These are phyloP conservation scores for Mucor piriformis DNA, from an alignment of 371 early-diverging fungal species.

Conservation along the genomic window DNA sequence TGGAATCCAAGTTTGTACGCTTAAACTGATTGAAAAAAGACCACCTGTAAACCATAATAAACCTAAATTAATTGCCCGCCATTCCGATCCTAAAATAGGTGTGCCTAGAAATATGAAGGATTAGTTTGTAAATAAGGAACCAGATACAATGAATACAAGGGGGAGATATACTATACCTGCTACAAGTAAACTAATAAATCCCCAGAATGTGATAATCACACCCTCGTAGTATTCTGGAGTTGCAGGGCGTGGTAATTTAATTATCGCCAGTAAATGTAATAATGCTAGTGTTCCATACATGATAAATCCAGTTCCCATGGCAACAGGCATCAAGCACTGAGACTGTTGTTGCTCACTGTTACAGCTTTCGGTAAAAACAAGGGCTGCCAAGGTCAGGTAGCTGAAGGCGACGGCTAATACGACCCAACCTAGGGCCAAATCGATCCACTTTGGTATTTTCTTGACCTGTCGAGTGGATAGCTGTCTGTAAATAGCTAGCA, in stretches of 20 bases:
- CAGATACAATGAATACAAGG: no score
- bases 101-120: slow-evolving; percentile 11
- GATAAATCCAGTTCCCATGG: slow-evolving; percentile 48
- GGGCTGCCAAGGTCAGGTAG: slow-evolving; percentile 31
- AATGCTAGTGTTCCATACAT: slow-evolving; percentile 37
- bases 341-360: slow-evolving; percentile 4
- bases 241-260: slow-evolving; percentile 40
- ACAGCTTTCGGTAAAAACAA: slow-evolving; percentile 37
- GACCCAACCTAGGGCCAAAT: slow-evolving; percentile 39
- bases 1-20: slow-evolving; percentile 34
- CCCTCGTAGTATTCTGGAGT: slow-evolving; percentile 53
- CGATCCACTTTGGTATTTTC: slow-evolving; percentile 25
- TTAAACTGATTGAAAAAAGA: slow-evolving; percentile 31
- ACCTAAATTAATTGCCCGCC: slow-evolving; percentile 33
- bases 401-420: slow-evolving; percentile 25
- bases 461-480: background rate
- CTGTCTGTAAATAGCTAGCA: slow-evolving; percentile 5
- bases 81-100: slow-evolving; percentile 29
- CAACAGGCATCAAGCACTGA: slow-evolving; percentile 38
- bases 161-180: slow-evolving; percentile 10
- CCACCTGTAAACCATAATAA: slow-evolving; percentile 40
- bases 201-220: slow-evolving; percentile 43
- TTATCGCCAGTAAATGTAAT: slow-evolving; percentile 39
- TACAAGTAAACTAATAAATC: slow-evolving; percentile 27
- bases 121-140: no score